These are phyloP conservation scores for Talaromyces proteolyticus DNA, from an alignment of 495 filamentous ascomycete genomes.

Conservation along the genomic window DNA sequence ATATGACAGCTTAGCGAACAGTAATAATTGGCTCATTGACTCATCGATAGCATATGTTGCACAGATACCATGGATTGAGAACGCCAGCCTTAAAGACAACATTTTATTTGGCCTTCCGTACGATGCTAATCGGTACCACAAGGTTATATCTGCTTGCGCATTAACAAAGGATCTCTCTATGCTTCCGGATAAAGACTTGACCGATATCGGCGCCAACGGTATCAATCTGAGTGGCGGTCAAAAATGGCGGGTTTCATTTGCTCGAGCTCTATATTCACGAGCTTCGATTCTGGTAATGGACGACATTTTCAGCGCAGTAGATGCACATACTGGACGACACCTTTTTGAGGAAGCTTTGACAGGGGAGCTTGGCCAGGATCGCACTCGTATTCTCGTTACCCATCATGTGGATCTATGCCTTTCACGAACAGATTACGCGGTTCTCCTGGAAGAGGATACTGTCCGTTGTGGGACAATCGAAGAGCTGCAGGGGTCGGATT, in stretches of 20 bases:
- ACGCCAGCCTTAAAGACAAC: constrained; percentile 69
- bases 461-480: constrained; percentile 48
- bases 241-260: constrained; percentile 75
- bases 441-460: constrained; percentile 60
- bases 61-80: constrained; percentile 85
- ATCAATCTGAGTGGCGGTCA: constrained; percentile 83
- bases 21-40: constrained; percentile 40
- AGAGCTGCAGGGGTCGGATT: constrained; percentile 29
- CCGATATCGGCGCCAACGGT: constrained; percentile 76
- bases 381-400: constrained; percentile 76
- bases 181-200: constrained; percentile 66
- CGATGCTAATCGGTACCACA: constrained; percentile 55
- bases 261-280: constrained; percentile 71
- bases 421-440: constrained; percentile 61
- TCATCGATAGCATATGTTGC: constrained; percentile 68
- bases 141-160: constrained; percentile 64
- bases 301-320: constrained; percentile 72
- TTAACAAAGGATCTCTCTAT: constrained; percentile 69
- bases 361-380: constrained; percentile 58
- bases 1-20: constrained; percentile 15
- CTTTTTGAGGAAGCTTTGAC: constrained; percentile 70
- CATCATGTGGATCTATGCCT: constrained; percentile 74
- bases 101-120: constrained; percentile 68
- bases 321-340: constrained; percentile 70
- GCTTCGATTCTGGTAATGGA: constrained; percentile 76